phyloP scores from a whole-genome alignment of 2,329 filamentous ascomycete genomes.

The Lithohypha guttulata region DNA sequence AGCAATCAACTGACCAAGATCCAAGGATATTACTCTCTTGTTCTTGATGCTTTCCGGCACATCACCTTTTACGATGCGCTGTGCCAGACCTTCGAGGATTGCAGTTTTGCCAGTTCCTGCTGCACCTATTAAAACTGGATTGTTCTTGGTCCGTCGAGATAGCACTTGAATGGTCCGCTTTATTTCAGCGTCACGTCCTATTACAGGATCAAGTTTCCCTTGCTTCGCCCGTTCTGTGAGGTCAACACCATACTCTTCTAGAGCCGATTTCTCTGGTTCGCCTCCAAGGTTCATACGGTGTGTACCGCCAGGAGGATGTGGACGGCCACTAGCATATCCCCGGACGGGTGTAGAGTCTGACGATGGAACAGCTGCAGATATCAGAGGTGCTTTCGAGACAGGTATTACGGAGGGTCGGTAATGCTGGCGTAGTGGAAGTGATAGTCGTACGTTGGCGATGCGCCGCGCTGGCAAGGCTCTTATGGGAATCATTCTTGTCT shows the following conservation, averaged over 20 bases:
- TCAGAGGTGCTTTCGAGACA: conserved; percentile 3
- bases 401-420: conserved; percentile 3
- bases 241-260: conserved; percentile 87
- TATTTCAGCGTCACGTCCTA: conserved; percentile 83
- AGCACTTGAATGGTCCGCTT: conserved; percentile 90
- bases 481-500: conserved; percentile 15
- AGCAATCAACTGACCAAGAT: conserved; percentile 85
- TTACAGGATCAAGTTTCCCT: conserved; percentile 90
- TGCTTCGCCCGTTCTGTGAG: conserved; percentile 73
- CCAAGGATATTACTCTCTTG: conserved; percentile 76
- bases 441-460: conserved; percentile 7
- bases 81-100: conserved; percentile 88
- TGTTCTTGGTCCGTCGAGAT: conserved; percentile 91
- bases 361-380: conserved; percentile 8
- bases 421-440: conserved; percentile 7
- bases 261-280: conserved; percentile 66
- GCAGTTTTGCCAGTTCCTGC: conserved; percentile 98
- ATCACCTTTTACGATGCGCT: conserved; percentile 83
- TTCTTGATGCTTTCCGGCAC: conserved; percentile 94
- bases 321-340: conserved; percentile 50
- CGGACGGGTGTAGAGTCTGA: conserved; percentile 13
- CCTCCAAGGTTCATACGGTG: conserved; percentile 84
- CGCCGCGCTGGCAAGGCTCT: conserved; percentile 18
- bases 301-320: conserved; percentile 81
- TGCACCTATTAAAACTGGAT: conserved; percentile 93